Evolutionary conservation across 2,329 filamentous ascomycete species (phyloP).

Genomic region (Penicillium sp.): DNA sequence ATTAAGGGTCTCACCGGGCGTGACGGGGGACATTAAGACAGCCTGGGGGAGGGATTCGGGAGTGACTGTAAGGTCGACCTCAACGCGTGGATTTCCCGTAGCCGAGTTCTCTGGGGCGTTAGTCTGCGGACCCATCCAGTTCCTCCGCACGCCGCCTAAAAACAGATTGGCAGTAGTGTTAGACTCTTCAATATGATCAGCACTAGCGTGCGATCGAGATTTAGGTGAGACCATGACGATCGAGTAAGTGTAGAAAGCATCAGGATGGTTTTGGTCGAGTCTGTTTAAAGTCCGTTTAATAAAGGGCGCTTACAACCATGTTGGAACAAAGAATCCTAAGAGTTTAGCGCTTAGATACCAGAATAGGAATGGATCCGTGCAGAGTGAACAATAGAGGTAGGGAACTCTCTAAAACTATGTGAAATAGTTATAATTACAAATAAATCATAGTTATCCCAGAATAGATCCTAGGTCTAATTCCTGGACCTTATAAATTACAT

Average conservation of each 20-base stretch:
- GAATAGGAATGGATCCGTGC: neutral
- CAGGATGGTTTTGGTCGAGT: neutral
- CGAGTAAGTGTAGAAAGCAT: neutral
- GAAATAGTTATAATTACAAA: neutral
- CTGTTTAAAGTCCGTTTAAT: neutral
- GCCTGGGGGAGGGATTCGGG: neutral
- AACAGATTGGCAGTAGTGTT: slow-evolving; percentile 42
- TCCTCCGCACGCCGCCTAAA: slow-evolving; percentile 35
- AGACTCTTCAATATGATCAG: slow-evolving; percentile 24
- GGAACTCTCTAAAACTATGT: neutral
- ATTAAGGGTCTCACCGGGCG: slow-evolving; percentile 11
- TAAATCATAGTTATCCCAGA: too few relatives aligned
- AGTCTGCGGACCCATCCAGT: slow-evolving; percentile 35
- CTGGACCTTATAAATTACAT: too few relatives aligned
- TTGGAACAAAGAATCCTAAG: neutral
- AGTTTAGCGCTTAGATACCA: neutral
- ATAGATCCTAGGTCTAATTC: too few relatives aligned
- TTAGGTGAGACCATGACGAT: slow-evolving; percentile 9
- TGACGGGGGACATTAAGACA: slow-evolving; percentile 20
- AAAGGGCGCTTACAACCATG: neutral
- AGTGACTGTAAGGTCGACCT: neutral
- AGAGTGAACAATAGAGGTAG: neutral
- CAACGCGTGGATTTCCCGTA: neutral
- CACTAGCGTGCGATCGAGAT: slow-evolving; percentile 5
- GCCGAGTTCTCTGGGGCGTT: neutral